Percentiles rank a stretch among this genome's conserved stretches.
Conservation (phyloP, 345 rosid species). For the Bruguiera parviflora region DNA sequence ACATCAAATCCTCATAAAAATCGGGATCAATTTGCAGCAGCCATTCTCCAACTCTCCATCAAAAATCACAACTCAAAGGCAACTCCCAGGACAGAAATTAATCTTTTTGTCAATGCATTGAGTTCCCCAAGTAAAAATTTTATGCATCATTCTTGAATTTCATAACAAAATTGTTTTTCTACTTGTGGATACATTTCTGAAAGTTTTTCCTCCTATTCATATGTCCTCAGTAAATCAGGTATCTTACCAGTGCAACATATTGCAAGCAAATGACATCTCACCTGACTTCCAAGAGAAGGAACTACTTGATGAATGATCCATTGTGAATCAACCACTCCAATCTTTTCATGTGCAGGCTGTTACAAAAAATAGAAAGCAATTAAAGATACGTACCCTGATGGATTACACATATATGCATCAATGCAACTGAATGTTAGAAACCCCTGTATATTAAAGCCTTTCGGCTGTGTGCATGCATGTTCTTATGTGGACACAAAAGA, state of each 20-base stretch:
- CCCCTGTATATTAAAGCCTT: too few species aligned
- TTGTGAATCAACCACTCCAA: conserved; percentile 96
- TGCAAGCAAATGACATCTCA: conserved; percentile 20
- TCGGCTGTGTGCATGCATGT: too few species aligned
- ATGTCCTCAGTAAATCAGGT: background rate
- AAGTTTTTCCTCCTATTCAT: background rate
- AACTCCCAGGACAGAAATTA: background rate
- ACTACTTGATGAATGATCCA: conserved; percentile 94
- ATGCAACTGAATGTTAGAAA: background rate
- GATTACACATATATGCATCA: background rate
- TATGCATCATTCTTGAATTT: background rate
- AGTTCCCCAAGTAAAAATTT: background rate
- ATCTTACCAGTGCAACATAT: background rate
- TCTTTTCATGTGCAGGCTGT: conserved; percentile 94
- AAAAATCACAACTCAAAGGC: too few species aligned
- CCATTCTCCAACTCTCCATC: too few species aligned
- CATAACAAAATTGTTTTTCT: background rate
- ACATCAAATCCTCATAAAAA: too few species aligned
- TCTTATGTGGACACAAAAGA: background rate
- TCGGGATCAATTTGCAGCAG: too few species aligned
- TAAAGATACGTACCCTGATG: background rate
- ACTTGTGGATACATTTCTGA: background rate
- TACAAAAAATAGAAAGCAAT: conserved; percentile 5
- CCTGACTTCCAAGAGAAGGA: conserved; percentile 90
- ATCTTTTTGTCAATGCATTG: background rate